Conservation (phyloP, 768 basidiomycete species). For the Mycena floridula region DNA sequence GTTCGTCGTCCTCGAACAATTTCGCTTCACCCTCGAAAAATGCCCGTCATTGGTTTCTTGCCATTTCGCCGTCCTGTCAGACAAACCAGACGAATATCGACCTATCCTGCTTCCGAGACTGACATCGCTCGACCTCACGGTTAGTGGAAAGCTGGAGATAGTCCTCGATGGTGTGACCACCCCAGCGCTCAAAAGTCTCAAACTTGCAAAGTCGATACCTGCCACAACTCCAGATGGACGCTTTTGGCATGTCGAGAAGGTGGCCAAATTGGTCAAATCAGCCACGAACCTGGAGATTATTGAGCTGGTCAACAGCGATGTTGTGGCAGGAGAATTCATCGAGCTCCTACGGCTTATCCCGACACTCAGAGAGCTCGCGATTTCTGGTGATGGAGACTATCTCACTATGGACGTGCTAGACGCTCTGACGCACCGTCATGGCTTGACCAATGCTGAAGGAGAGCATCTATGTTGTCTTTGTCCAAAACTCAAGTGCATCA, state of each 20-base stretch:
- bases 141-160: not conserved
- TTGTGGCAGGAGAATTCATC: not conserved
- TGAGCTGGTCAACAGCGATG: not conserved
- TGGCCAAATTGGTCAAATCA: not conserved
- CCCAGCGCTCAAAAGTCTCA: not conserved
- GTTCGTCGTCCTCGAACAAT: not conserved
- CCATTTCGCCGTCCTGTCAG: not conserved
- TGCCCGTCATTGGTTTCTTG: not conserved
- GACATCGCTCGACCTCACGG: not conserved
- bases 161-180: not conserved
- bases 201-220: not conserved
- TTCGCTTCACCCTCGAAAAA: not conserved
- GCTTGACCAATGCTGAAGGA: not conserved
- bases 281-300: not conserved
- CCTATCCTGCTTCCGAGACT: not conserved
- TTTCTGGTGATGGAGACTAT: not conserved
- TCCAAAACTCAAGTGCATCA: not conserved
- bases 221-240: no score
- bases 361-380: not conserved
- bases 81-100: not conserved
- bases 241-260: not conserved
- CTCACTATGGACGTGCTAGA: not conserved
- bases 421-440: not conserved
- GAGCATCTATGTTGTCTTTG: not conserved
- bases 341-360: not conserved